Percentiles rank a stretch among this genome's conserved stretches.
These are phyloP conservation scores for Fistulifera solaris DNA, from an alignment of 108 stramenopile species.

Conservation along the genomic window DNA sequence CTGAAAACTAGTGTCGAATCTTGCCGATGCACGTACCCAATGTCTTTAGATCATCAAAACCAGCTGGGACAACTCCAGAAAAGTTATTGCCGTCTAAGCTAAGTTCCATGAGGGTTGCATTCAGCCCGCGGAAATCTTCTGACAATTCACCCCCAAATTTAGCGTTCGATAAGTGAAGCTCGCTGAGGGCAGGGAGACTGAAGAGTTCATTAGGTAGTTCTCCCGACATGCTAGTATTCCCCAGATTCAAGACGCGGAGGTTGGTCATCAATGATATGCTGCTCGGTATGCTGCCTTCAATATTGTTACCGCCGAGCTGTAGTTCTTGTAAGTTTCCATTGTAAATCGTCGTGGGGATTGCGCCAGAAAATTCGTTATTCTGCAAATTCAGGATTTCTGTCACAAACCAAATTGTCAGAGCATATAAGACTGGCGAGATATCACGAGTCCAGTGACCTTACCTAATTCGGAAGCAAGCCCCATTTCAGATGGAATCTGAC, in stretches of 20 bases:
- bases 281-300: slow-evolving; percentile 10
- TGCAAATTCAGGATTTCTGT: slow-evolving; percentile 17
- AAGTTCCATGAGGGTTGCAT: neutral
- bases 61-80: slow-evolving; percentile 2
- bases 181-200: slow-evolving; percentile 14
- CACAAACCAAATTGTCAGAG: slow-evolving; percentile 5
- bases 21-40: slow-evolving; percentile 6
- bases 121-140: neutral
- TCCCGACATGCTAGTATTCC: slow-evolving; percentile 38
- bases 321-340: slow-evolving; percentile 6
- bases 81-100: slow-evolving; percentile 5
- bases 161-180: slow-evolving; percentile 20
- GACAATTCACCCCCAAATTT: slow-evolving; percentile 18
- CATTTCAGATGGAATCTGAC: slow-evolving; percentile 26
- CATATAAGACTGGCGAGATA: neutral
- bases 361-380: slow-evolving; percentile 23
- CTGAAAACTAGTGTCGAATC: too few species aligned
- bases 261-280: neutral
- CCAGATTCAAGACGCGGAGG: slow-evolving; percentile 11
- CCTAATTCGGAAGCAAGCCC: slow-evolving; percentile 1
- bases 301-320: slow-evolving; percentile 2
- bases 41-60: slow-evolving; percentile 4
- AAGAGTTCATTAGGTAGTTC: slow-evolving; percentile 27
- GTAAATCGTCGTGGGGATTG: slow-evolving; percentile 10
- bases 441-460: neutral